Evolutionary conservation across 2,329 filamentous ascomycete genomes (phyloP), one percentile per base, ranked within the genome.

Genomic region (Fusarium austroafricanum): DNA sequence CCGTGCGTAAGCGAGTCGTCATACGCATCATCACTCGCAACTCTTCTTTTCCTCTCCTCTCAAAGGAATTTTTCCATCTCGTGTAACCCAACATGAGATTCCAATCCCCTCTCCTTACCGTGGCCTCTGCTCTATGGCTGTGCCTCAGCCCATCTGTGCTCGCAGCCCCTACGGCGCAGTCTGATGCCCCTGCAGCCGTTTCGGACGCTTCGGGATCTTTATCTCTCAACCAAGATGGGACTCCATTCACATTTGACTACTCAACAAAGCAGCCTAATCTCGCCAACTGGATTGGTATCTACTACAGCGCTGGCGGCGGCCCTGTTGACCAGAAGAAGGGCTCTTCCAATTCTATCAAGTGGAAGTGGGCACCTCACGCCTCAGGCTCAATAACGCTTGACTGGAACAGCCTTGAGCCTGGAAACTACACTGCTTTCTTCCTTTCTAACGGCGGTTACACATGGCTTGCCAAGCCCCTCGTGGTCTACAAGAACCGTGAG

Each of bases 271-370:
- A 17, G 8, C 60, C 77, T 6, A 61, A 74, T 47, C 31, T 58
- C 4, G 73, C 61, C 17, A 82, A 82, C 64, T 82, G 80, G 80
- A 68, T 82, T 21, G 80, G 76, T 29, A 46, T 82, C 5, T 82
- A 78, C 62, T 58, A 71, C 37, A 63, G 72, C 12, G 72, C 70
- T 2, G 75, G 74, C n/a, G 79, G 79, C 23, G 78, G 75, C 2
- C 79, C 80, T 2, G 72, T 75, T 3, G 69, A 80, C 18, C 71
- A 77, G 28, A 59, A 71, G 39, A 73, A 71, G 17, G 70, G 71
- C n/a, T 65, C 64, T 1, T 60, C 67, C 0, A 67, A 67, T 26
- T 76, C 80, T 1, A 55, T 80, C 12, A 59, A 65, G 6, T 82
- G 79, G 80, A 68, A 65, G 0, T 81, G 77, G 51, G 77, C 78